Percentiles rank a stretch among this genome's conserved stretches.
Conservation (phyloP, 129 eudicot species). For the Tagetes erecta region DNA sequence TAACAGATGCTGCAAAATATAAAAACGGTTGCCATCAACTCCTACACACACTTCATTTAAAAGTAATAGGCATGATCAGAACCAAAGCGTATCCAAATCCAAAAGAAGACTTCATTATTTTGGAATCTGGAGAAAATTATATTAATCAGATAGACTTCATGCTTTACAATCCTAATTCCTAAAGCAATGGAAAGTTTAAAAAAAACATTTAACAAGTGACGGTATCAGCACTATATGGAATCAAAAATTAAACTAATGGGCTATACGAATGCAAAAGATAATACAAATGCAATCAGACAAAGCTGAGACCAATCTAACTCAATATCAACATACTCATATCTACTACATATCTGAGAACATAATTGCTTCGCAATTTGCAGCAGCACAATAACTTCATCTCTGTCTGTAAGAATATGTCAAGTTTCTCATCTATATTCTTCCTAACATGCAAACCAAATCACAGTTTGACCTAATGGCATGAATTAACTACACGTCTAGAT, state of each 20-base stretch:
- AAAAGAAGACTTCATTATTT: background rate
- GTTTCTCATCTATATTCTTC: background rate
- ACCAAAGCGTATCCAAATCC: background rate
- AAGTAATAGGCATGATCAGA: background rate
- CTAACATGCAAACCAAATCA: background rate
- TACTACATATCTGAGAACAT: constrained; percentile 3
- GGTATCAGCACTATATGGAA: constrained; percentile 2
- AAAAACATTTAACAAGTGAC: background rate
- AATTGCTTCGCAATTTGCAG: background rate
- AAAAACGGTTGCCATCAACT: background rate
- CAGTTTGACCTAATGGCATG: constrained; percentile 7
- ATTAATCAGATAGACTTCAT: constrained; percentile 8
- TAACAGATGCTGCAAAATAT: background rate
- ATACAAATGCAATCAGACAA: background rate
- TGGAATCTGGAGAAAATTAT: too few relatives aligned
- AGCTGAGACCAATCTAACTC: background rate
- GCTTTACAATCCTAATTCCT: constrained; percentile 15
- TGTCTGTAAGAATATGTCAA: background rate
- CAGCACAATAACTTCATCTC: constrained; percentile 7
- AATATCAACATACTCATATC: background rate
- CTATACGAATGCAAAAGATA: background rate
- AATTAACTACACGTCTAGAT: constrained; percentile 5
- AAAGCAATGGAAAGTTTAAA: background rate
- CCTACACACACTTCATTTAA: background rate
- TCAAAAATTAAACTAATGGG: background rate